These are phyloP conservation scores for Colletotrichum sansevieriae DNA, from an alignment of 2,329 filamentous ascomycete species.

Conservation along the genomic window DNA sequence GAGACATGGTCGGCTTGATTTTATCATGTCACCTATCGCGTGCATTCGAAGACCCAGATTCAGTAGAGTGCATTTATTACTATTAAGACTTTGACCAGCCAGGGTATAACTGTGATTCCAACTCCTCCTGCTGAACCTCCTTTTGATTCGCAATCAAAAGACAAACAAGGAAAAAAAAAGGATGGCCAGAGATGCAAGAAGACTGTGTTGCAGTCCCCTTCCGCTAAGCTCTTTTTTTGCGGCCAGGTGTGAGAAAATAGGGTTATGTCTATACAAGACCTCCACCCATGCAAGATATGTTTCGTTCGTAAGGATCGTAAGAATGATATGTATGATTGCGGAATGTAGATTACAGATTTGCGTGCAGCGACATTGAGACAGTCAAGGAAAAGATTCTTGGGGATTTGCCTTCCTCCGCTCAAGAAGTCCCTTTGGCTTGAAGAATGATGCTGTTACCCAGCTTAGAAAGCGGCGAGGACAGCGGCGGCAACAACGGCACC, in stretches of 20 bases:
- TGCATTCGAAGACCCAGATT: background rate
- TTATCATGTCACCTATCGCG: background rate
- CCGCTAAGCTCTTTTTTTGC: constrained; percentile 29
- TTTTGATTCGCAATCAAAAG: constrained; percentile 25
- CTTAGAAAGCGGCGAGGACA: constrained; percentile 52
- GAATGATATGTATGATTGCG: constrained; percentile 57
- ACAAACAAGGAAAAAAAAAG: constrained; percentile 11
- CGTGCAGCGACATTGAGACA: constrained; percentile 42
- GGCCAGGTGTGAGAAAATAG: constrained; percentile 23
- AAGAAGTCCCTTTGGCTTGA: constrained; percentile 21
- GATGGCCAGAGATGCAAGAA: constrained; percentile 13
- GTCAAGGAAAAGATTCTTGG: constrained; percentile 44
- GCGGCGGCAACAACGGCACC: constrained; percentile 61
- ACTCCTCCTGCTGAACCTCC: constrained; percentile 28
- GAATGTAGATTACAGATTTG: constrained; percentile 39
- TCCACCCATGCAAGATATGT: constrained; percentile 44
- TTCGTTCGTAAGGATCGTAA: constrained; percentile 70
- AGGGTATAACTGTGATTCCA: constrained; percentile 33
- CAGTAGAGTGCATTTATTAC: constrained; percentile 31
- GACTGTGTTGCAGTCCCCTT: constrained; percentile 13
- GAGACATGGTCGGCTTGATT: no score
- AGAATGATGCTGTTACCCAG: constrained; percentile 16
- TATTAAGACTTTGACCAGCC: constrained; percentile 41
- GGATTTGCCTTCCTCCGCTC: constrained; percentile 37
- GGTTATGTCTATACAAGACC: constrained; percentile 28